A percentile compares a stretch with the other conserved stretches of the same genome.
Conservation (phyloP, 139 green algal species). For the Chlorokybus atmophyticus region DNA sequence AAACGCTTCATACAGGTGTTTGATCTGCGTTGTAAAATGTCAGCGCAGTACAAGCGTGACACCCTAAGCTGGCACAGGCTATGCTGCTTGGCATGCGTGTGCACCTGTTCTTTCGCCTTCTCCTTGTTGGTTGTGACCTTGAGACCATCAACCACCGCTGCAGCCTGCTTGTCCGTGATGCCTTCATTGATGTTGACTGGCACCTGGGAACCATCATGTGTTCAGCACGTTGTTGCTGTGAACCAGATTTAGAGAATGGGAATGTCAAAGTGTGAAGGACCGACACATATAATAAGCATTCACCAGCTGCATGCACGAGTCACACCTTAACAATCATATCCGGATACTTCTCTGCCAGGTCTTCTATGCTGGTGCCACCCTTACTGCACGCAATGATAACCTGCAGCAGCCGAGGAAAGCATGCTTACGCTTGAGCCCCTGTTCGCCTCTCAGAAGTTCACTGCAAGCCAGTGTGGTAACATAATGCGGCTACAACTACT, state of each 20-base stretch:
- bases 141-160: conserved; percentile 40
- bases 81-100: no score
- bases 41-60: no score
- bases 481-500: no score
- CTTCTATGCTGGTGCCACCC: conserved; percentile 91
- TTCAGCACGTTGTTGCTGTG: not conserved
- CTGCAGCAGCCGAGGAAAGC: no score
- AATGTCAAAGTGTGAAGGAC: not conserved
- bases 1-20: conserved; percentile 83
- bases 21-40: no score
- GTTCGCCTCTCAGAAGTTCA: no score
- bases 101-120: conserved; percentile 70
- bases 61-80: no score
- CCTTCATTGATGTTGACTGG: conserved; percentile 72
- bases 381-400: conserved; percentile 45
- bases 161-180: conserved; percentile 69
- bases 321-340: conserved; percentile 89
- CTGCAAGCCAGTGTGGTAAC: no score
- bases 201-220: conserved; percentile 28
- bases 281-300: conserved; percentile 1
- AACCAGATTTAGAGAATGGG: conserved; percentile 1
- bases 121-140: conserved; percentile 51
- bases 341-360: conserved; percentile 90
- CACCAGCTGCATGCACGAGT: not conserved
- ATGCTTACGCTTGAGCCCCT: no score